phyloP scores from a whole-genome alignment of 73 alveolate genomes.

The Uronychia setigera region DNA sequence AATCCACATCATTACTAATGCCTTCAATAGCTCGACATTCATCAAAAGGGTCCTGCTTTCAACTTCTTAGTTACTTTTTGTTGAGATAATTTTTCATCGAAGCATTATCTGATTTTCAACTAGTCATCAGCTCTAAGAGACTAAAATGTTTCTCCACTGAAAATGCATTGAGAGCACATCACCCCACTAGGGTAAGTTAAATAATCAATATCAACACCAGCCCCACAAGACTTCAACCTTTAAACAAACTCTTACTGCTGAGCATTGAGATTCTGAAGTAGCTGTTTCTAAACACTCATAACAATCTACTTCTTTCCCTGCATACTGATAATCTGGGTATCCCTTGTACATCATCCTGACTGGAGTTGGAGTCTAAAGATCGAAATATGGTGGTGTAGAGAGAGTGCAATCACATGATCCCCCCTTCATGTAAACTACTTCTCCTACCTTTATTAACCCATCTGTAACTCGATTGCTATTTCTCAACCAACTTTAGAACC shows the following conservation, averaged over 20 bases:
- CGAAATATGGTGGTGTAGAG: too few species aligned
- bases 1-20: too few species aligned
- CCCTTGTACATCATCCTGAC: too few species aligned
- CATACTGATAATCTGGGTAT: too few species aligned
- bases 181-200: conserved; percentile 19
- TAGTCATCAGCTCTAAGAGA: background rate
- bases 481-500: conserved; percentile 1
- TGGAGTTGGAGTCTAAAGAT: too few species aligned
- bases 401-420: too few species aligned
- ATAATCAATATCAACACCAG: conserved; percentile 2
- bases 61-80: conserved; percentile 3
- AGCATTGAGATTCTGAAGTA: conserved; percentile 13
- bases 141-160: conserved; percentile 13
- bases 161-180: conserved; percentile 16
- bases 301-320: background rate
- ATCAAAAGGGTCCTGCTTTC: too few species aligned
- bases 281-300: conserved; percentile 4
- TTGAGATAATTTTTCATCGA: background rate
- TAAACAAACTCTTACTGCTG: too few species aligned
- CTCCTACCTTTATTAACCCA: conserved; percentile 16
- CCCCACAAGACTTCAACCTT: conserved; percentile 23
- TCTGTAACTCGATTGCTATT: conserved; percentile 31
- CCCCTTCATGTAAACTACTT: too few species aligned
- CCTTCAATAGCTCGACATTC: too few species aligned
- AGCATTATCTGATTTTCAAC: background rate